Percentiles rank a stretch among this genome's conserved stretches.
Conservation (phyloP, 2,329 filamentous ascomycete species). For the Cladosporium oxysporum region DNA sequence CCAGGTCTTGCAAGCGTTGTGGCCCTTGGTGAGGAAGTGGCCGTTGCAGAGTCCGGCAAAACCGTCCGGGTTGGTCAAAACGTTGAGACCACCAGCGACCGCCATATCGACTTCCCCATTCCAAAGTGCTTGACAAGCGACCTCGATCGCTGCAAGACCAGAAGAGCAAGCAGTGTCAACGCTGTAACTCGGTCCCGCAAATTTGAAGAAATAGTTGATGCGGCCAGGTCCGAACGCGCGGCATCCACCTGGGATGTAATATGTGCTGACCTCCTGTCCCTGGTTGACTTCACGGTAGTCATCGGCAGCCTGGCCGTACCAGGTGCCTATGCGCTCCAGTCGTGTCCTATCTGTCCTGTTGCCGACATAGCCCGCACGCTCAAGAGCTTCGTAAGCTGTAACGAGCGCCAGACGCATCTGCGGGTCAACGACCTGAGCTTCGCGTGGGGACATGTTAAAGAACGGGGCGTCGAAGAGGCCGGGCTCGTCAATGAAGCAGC, state of each 20-base stretch:
- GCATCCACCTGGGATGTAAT: conserved; percentile 29
- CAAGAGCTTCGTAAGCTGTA: conserved; percentile 34
- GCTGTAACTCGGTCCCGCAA: conserved; percentile 29
- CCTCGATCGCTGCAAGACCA: conserved; percentile 27
- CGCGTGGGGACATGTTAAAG: conserved; percentile 43
- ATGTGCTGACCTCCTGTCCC: conserved; percentile 32
- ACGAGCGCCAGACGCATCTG: conserved; percentile 29
- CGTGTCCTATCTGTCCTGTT: conserved; percentile 35
- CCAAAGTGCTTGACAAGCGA: conserved; percentile 33
- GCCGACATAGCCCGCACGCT: conserved; percentile 30
- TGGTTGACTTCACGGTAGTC: conserved; percentile 36
- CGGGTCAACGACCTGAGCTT: conserved; percentile 31
- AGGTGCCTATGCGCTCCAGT: conserved; percentile 36
- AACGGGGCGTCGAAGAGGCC: conserved; percentile 43
- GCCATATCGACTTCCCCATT: conserved; percentile 33
- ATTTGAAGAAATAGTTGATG: conserved; percentile 32
- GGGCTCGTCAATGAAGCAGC: conserved; percentile 42
- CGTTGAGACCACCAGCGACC: conserved; percentile 34
- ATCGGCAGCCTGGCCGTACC: conserved; percentile 38
- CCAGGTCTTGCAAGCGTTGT: conserved; percentile 32
- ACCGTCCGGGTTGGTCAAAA: conserved; percentile 34
- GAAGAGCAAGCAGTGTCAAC: conserved; percentile 38
- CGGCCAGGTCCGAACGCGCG: conserved; percentile 33
- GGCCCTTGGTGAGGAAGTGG: conserved; percentile 30
- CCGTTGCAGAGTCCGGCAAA: conserved; percentile 32